These are phyloP conservation scores for Hamigera avellanea DNA, from an alignment of 495 filamentous ascomycete genomes.

Conservation along the genomic window DNA sequence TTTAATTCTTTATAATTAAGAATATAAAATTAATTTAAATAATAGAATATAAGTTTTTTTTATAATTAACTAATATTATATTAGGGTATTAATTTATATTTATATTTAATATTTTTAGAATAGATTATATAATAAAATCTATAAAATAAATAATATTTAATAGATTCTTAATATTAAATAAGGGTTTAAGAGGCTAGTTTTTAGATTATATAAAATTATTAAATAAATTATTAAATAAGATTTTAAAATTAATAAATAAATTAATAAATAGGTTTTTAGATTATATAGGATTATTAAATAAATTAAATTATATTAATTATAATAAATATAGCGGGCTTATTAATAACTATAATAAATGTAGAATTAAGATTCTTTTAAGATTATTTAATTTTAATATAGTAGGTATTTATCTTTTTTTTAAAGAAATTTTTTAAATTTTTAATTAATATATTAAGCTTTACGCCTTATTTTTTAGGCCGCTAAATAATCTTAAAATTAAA, in stretches of 20 bases:
- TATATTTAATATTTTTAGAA: not conserved
- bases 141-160: not conserved
- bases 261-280: not conserved
- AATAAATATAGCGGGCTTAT: not conserved
- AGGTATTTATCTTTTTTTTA: not conserved
- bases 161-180: not conserved
- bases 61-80: not conserved
- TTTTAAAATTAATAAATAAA: too few species aligned
- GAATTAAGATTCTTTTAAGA: too few species aligned
- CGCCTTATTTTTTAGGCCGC: slow-evolving; percentile 6
- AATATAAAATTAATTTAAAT: not conserved
- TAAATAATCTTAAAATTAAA: slow-evolving; percentile 20
- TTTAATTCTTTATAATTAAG: not conserved
- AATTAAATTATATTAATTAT: not conserved
- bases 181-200: too few species aligned
- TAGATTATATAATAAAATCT: not conserved
- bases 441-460: slow-evolving; percentile 9
- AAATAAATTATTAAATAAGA: too few species aligned
- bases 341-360: not conserved
- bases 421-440: slow-evolving; percentile 1
- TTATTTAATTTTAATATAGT: slow-evolving; percentile 1
- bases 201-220: too few species aligned
- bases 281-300: too few species aligned
- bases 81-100: not conserved
- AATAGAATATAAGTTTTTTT: not conserved